Evolutionary conservation across 208 protist species (phyloP), one percentile per base, ranked within the genome.

Genomic region (Wallacemonas collosoma): DNA sequence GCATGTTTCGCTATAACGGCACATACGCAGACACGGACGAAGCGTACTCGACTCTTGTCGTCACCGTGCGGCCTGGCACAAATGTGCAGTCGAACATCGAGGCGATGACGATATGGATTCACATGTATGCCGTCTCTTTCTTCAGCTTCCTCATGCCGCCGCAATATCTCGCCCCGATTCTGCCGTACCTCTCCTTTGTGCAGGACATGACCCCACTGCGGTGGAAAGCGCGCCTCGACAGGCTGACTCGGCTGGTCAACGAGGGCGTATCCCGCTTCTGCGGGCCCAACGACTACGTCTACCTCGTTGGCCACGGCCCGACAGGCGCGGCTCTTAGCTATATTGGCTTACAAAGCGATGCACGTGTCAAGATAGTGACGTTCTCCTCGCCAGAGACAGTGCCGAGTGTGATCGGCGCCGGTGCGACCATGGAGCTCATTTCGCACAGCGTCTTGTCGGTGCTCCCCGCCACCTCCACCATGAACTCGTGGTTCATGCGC

Each of bases 51-150:
- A 58, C 53, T 5, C 53, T 58, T 8, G 68, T 93, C 47, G 14
- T 93, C 38, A 61, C 85, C 7, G 56, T 88, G 39, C 75, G 85
- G 17, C 63, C 75, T 12, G 72, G 76, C 35, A 57, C 6, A n/a
- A 58, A 83, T 38, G 5, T 86, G 17, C 70, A 82, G 53, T 36
- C 74, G 15, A 15, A 75, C 53, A 90, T 91, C 26, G 80, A 86
- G 50, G 77, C 75, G 14, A 82, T 85, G 72, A 80, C 71, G 2
- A 85, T 87, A 77, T 91, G 84, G 80, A 80, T 91, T 51, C 73
- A 90, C 69, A 53, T 62, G 44, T 77, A 87, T 56, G 50, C 65
- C 14, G 14, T 91, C 6, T 88, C 84, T 3, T 72, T 90, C 38
- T 80, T 94, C 40, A 73, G 76, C 39, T 70, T 83, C 41, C 64